Conservation (phyloP, 306 rosid species). For the Malus asiatica region DNA sequence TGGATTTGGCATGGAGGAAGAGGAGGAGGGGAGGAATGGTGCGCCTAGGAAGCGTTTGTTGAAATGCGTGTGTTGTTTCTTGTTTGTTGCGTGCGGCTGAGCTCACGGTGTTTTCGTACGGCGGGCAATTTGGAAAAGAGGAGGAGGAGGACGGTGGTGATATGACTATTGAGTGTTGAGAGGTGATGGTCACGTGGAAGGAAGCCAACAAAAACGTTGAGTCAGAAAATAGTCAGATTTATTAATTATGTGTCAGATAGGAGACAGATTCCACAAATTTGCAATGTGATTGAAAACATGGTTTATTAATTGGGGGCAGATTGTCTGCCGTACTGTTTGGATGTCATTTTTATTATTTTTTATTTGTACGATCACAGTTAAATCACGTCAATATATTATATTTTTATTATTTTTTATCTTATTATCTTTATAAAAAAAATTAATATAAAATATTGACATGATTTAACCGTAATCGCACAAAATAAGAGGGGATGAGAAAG, state of each 20-base stretch:
- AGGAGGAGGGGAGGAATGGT: background rate
- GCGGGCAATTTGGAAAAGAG: background rate
- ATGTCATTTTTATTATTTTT: too few species aligned
- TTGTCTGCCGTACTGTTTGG: too few species aligned
- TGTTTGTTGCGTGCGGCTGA: background rate
- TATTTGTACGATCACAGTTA: too few species aligned
- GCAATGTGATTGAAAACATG: too few species aligned
- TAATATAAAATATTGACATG: too few species aligned
- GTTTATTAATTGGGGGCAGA: too few species aligned
- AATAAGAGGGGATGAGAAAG: too few species aligned
- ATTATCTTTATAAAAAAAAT: too few species aligned
- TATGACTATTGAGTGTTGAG: background rate
- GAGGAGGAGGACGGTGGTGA: background rate
- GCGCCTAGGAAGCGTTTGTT: background rate
- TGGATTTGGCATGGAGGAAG: constrained; percentile 7
- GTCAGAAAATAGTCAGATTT: background rate
- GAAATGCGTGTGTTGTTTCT: background rate
- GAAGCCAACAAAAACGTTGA: background rate
- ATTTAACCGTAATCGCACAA: too few species aligned
- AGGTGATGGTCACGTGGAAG: background rate
- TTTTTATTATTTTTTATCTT: too few species aligned
- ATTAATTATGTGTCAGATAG: background rate
- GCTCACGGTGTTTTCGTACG: background rate
- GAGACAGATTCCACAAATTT: too few species aligned
- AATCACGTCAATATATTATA: too few species aligned